Percentiles rank a stretch among this genome's conserved stretches.
phyloP scores from a whole-genome alignment of 768 basidiomycete species.

The Glaciozyma martinii region DNA sequence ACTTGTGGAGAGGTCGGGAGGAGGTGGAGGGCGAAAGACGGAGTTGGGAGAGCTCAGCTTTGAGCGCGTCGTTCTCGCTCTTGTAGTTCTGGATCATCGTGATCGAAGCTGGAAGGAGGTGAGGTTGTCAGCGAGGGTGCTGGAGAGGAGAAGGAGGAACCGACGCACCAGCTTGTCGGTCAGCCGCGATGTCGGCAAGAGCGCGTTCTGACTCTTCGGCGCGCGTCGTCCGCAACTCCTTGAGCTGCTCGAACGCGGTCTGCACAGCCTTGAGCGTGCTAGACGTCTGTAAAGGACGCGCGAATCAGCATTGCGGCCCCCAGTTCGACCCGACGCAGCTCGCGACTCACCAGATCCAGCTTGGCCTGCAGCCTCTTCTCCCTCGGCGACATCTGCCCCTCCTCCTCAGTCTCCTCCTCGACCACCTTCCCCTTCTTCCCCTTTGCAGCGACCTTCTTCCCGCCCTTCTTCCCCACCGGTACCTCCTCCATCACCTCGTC shows the following conservation, averaged over 20 bases:
- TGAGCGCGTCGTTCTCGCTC: conserved; percentile 14
- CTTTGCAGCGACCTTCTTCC: conserved; percentile 1
- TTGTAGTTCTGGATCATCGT: conserved; percentile 23
- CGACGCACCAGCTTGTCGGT: conserved; percentile 10
- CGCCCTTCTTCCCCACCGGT: not conserved
- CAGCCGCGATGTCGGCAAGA: conserved; percentile 16
- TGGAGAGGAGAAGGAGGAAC: not conserved
- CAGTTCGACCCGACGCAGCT: no score
- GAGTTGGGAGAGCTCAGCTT: conserved; percentile 1
- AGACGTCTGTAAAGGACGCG: not conserved
- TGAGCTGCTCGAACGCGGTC: conserved; percentile 1
- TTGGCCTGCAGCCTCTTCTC: conserved; percentile 23
- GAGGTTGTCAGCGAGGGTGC: not conserved
- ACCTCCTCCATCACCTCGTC: not conserved
- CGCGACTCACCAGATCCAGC: conserved; percentile 17
- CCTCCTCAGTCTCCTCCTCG: not conserved
- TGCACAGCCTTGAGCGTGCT: not conserved
- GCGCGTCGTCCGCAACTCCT: conserved; percentile 16
- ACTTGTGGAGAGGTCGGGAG: not conserved
- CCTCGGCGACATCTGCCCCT: not conserved
- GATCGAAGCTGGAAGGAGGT: not conserved
- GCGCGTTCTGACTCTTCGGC: conserved; percentile 20
- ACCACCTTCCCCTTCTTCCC: not conserved
- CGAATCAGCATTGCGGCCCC: not conserved
- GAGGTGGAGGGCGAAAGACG: not conserved